Conservation (phyloP, 2,329 filamentous ascomycete genomes). For the Pyrenophora graminea region DNA sequence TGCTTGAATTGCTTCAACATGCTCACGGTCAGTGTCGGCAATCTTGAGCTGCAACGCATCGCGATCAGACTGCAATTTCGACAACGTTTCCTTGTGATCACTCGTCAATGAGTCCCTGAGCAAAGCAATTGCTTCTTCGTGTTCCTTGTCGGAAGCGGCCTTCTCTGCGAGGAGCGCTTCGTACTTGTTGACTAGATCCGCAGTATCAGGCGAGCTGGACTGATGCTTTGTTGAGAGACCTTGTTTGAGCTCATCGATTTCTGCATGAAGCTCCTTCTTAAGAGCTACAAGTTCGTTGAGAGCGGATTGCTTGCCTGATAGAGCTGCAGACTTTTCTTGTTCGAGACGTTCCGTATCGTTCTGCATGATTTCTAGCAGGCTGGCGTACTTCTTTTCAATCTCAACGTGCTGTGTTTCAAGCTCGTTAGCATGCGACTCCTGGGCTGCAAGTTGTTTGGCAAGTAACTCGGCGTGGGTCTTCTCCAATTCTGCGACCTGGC, state of each 20-base stretch:
- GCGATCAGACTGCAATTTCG: slow-evolving; percentile 33
- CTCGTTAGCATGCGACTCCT: slow-evolving; percentile 30
- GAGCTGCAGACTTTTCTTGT: slow-evolving; percentile 30
- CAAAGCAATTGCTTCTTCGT: slow-evolving; percentile 31
- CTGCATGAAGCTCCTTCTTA: slow-evolving; percentile 26
- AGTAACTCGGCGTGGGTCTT: slow-evolving; percentile 21
- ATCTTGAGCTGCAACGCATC: slow-evolving; percentile 29
- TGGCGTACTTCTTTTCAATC: slow-evolving; percentile 38
- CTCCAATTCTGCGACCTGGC: slow-evolving; percentile 31
- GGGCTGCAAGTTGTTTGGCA: slow-evolving; percentile 20
- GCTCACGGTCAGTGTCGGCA: slow-evolving; percentile 33
- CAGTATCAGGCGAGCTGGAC: slow-evolving; percentile 18
- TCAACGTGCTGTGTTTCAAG: slow-evolving; percentile 32
- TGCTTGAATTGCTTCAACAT: slow-evolving; percentile 37
- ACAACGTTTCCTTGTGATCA: slow-evolving; percentile 31
- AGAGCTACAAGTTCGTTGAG: slow-evolving; percentile 32
- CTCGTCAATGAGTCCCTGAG: slow-evolving; percentile 34
- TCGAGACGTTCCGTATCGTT: slow-evolving; percentile 30
- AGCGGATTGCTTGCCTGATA: slow-evolving; percentile 29
- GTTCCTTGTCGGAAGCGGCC: slow-evolving; percentile 31
- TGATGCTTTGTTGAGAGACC: slow-evolving; percentile 26
- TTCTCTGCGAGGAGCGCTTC: slow-evolving; percentile 36
- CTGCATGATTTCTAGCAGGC: slow-evolving; percentile 37
- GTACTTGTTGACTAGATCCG: slow-evolving; percentile 32
- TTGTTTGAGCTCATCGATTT: slow-evolving; percentile 28